Evolutionary conservation across 495 filamentous ascomycete genomes (phyloP), one percentile per base, ranked within the genome.

Genomic region (Melanomma pulvis-pyrius): DNA sequence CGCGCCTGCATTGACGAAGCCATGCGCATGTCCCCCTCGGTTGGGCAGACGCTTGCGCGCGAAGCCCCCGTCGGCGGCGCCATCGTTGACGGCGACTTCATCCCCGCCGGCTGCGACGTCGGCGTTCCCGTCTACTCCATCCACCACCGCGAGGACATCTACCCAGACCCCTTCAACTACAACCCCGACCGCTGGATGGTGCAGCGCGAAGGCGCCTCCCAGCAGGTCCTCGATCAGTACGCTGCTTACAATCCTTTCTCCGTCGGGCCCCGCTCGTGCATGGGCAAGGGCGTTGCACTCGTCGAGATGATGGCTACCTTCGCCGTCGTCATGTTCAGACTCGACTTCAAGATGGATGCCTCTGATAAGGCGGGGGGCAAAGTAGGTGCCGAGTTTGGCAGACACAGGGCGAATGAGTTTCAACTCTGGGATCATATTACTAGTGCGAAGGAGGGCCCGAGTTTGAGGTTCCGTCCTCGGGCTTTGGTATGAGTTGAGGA

Each of bases 11-110:
- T 44, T 15, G 39, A 59, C 87, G 9, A 82, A 81, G 55, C 86
- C 83, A 15, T 86, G 84, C 67, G 56, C 9, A 49, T 59, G 76
- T 88, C 48, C 80, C 88, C 57, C 29, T 30, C 53, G 21, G 34
- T 41, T 11, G 34, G n/a, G 41, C 28, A 30, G 6, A 44, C 32
- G 2, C 13, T 36, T 5, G 30, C 19, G 24, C 30, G 53, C 3
- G 32, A 57, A 17, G 28, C 19, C 7, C 34, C 53, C 3, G 53
- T 8, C 7, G 50, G 50, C 32, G 74, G 74, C 39, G 26, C 56
- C 0, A 49, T 50, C 0, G 67, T 76, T 30, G 70, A 73, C 53
- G 72, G 64, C 1, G 39, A 61, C 0, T 51, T 28, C 30, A 65
- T 76, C 29, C 70, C 74, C 11, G 50, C 52, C 11, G 77, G 74